Conservation (phyloP, 768 basidiomycete genomes). For the Mycena sanguinolenta region DNA sequence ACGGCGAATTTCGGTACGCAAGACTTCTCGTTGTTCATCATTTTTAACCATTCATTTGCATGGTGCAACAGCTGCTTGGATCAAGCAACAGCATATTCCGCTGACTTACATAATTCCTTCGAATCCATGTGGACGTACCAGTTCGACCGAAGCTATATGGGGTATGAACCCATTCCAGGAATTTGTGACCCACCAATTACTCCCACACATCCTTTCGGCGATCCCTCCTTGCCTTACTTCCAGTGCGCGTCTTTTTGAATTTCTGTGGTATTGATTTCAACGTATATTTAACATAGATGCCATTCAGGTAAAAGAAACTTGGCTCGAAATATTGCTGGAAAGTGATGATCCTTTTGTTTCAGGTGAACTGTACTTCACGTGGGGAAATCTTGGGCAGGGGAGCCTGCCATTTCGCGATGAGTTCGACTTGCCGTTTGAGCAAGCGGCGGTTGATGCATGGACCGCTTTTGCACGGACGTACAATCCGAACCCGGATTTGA, state of each 20-base stretch:
- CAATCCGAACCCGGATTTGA: constrained; percentile 59
- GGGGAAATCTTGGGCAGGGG: constrained; percentile 54
- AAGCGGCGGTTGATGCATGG: constrained; percentile 61
- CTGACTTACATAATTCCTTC: constrained; percentile 56
- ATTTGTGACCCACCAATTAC: constrained; percentile 60
- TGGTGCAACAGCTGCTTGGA: constrained; percentile 54
- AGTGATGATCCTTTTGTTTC: no score
- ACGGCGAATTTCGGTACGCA: constrained; percentile 55
- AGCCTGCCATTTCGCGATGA: constrained; percentile 59
- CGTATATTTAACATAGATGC: constrained; percentile 32
- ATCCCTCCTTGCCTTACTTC: constrained; percentile 62
- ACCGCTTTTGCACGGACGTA: constrained; percentile 60
- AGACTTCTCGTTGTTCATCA: not conserved
- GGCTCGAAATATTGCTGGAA: no score
- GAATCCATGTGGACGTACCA: constrained; percentile 59
- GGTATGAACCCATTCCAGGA: constrained; percentile 59
- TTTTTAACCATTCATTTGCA: no score
- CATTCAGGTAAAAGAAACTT: constrained; percentile 47
- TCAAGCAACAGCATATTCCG: constrained; percentile 62
- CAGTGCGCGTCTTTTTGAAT: constrained; percentile 49
- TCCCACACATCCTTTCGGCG: constrained; percentile 57
- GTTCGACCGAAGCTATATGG: constrained; percentile 61
- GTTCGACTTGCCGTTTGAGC: constrained; percentile 59
- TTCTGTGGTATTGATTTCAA: no score
- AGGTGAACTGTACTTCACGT: constrained; percentile 40